phyloP scores from a whole-genome alignment of 2,329 filamentous ascomycete species.

The Botrytis aclada region DNA sequence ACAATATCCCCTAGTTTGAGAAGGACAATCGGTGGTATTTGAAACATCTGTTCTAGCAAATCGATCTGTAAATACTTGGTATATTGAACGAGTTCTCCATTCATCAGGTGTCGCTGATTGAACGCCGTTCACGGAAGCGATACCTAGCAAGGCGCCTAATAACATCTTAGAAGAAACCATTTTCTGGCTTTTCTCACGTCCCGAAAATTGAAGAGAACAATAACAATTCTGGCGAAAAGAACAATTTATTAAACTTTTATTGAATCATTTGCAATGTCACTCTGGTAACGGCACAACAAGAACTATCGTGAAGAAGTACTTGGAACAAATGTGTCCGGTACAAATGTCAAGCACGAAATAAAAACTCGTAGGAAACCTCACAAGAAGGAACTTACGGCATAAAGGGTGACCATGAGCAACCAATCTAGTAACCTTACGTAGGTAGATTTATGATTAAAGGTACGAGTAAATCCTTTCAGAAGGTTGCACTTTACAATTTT shows the following conservation, averaged over 20 bases:
- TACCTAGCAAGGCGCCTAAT: background rate
- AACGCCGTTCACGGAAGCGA: background rate
- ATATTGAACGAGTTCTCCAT: conserved; percentile 15
- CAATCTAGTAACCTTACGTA: background rate
- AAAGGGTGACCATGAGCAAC: background rate
- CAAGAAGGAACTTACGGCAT: background rate
- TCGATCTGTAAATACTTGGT: conserved; percentile 34
- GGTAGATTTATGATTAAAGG: background rate
- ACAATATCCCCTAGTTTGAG: conserved; percentile 42
- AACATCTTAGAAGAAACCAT: background rate
- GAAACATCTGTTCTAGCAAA: conserved; percentile 44
- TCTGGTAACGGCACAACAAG: too few relatives aligned
- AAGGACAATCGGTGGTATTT: conserved; percentile 30
- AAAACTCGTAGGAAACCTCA: background rate
- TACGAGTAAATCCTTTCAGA: background rate
- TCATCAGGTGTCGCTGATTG: conserved; percentile 1
- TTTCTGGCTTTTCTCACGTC: background rate
- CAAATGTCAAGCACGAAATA: background rate
- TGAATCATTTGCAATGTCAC: too few relatives aligned
- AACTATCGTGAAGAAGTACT: background rate
- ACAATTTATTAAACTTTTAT: background rate
- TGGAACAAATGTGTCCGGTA: background rate
- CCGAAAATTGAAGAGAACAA: background rate
- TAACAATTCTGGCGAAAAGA: background rate
- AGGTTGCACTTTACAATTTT: background rate